These are phyloP conservation scores for Vaccinium myrtillus DNA, from an alignment of 148 eudicot genomes.

Conservation along the genomic window DNA sequence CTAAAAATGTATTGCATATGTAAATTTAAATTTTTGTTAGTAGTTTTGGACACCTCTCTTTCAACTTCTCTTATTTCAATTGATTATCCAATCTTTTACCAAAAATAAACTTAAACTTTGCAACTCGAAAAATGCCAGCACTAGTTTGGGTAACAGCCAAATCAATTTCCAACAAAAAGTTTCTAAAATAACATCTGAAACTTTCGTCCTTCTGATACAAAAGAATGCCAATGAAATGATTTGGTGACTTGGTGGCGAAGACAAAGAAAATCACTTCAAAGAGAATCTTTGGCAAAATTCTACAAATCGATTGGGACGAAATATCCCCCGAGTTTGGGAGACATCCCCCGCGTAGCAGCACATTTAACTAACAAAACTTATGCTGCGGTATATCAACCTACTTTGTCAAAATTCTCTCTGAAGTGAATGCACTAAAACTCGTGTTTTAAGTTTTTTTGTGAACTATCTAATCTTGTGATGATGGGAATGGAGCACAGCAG, in stretches of 20 bases:
- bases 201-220: neutral
- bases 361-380: constrained; percentile 16
- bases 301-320: neutral
- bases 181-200: neutral
- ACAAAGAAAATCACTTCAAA: neutral
- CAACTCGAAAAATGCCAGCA: no score
- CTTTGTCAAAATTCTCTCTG: constrained; percentile 2
- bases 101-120: no score
- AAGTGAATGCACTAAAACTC: constrained; percentile 14
- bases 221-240: neutral
- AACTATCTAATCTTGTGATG: constrained; percentile 11
- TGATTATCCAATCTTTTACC: no score
- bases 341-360: neutral
- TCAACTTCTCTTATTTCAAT: no score
- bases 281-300: neutral
- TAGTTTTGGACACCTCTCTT: no score
- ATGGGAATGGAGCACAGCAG: constrained; percentile 39
- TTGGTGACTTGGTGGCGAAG: no score
- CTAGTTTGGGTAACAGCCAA: neutral
- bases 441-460: neutral
- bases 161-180: neutral
- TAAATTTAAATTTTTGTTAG: no score
- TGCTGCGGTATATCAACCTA: neutral
- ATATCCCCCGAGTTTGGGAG: constrained; percentile 8
- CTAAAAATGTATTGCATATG: no score